Conservation (phyloP, 2,329 filamentous ascomycete genomes). For the Ceratocystis albifundus region DNA sequence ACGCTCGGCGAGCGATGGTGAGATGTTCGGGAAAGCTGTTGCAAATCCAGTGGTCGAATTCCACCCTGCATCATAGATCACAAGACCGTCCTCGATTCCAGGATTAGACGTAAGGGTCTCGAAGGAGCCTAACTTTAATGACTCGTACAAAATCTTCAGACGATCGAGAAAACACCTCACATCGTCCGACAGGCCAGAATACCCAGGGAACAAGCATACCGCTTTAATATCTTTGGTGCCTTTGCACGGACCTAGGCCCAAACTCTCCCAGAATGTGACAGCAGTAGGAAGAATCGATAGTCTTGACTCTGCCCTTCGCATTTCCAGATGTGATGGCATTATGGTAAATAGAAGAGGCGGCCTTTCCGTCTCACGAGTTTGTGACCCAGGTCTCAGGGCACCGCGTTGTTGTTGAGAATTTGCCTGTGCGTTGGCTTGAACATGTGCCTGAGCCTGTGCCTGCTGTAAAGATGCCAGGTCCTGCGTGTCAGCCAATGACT, state of each 20-base stretch:
- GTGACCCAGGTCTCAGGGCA: not conserved
- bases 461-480: slow-evolving; percentile 42
- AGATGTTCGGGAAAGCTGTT: slow-evolving; percentile 18
- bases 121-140: slow-evolving; percentile 59
- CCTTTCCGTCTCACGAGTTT: slow-evolving; percentile 35
- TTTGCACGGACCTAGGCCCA: slow-evolving; percentile 60
- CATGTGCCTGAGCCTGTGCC: slow-evolving; percentile 30
- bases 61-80: slow-evolving; percentile 26
- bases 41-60: not conserved
- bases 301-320: slow-evolving; percentile 56
- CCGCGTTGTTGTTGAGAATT: slow-evolving; percentile 6
- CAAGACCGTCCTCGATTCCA: slow-evolving; percentile 38
- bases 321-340: slow-evolving; percentile 56
- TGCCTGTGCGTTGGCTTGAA: slow-evolving; percentile 30
- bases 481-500: slow-evolving; percentile 44
- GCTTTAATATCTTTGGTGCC: slow-evolving; percentile 60
- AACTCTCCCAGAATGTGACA: slow-evolving; percentile 67
- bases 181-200: slow-evolving; percentile 50
- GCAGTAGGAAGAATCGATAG: slow-evolving; percentile 66
- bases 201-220: slow-evolving; percentile 58
- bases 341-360: slow-evolving; percentile 50
- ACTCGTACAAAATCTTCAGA: slow-evolving; percentile 60
- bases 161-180: slow-evolving; percentile 54
- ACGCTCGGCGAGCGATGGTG: slow-evolving; percentile 36
- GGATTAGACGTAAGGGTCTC: slow-evolving; percentile 36